Evolutionary conservation across 2,329 filamentous ascomycete species (phyloP).

Genomic region (Xylariaceae sp.): DNA sequence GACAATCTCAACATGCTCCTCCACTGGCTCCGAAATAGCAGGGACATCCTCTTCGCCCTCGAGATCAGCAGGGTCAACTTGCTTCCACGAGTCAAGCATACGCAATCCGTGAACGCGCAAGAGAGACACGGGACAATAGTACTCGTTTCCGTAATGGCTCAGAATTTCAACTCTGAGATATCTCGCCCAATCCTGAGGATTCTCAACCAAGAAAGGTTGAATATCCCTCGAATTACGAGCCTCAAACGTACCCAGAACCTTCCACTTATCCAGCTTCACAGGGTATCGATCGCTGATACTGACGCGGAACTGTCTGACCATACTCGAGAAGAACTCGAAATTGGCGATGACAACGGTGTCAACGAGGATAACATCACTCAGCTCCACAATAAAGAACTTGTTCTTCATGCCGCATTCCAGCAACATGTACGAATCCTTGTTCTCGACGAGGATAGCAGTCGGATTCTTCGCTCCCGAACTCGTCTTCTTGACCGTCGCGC

Average conservation of each 20-base stretch:
- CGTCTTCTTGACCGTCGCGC: constrained; percentile 86
- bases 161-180: constrained; percentile 90
- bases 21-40: constrained; percentile 30
- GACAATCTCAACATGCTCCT: constrained; percentile 25
- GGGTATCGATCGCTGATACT: constrained; percentile 94
- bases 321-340: constrained; percentile 98
- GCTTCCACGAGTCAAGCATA: constrained; percentile 89
- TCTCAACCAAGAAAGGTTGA: constrained; percentile 89
- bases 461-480: constrained; percentile 81
- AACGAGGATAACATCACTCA: constrained; percentile 80
- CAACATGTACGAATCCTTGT: constrained; percentile 98
- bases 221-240: constrained; percentile 90
- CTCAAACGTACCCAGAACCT: constrained; percentile 79
- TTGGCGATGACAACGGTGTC: constrained; percentile 97
- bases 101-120: constrained; percentile 92
- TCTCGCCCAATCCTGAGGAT: constrained; percentile 91
- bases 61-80: constrained; percentile 64
- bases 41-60: constrained; percentile 49
- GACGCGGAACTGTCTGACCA: constrained; percentile 84
- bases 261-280: constrained; percentile 88
- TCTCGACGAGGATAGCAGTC: constrained; percentile 85
- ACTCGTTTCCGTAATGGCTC: constrained; percentile 92
- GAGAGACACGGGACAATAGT: constrained; percentile 88
- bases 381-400: constrained; percentile 91
- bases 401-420: constrained; percentile 81